A percentile compares a stretch with the other conserved stretches of the same genome.
Evolutionary conservation across 2,329 filamentous ascomycete species (phyloP).

Genomic region (Phaeosphaeria sp.): DNA sequence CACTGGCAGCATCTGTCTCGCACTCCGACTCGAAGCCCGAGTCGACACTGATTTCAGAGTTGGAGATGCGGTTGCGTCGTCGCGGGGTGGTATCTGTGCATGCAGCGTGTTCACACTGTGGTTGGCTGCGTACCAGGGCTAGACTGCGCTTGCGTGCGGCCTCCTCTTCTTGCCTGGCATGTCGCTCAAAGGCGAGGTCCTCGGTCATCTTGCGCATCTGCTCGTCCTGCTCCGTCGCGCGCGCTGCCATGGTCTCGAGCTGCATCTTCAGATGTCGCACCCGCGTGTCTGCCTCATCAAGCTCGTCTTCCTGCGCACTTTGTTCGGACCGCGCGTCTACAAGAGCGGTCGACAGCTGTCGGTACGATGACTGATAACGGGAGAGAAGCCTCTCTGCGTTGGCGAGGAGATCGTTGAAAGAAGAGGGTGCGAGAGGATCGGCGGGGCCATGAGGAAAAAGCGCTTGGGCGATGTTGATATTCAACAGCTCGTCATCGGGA

Average conservation of each 20-base stretch:
- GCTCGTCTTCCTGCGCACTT: slow-evolving; percentile 65
- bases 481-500: slow-evolving; percentile 58
- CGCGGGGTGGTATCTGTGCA: slow-evolving; percentile 24
- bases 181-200: slow-evolving; percentile 44
- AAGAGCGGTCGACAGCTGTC: slow-evolving; percentile 50
- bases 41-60: slow-evolving; percentile 53
- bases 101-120: slow-evolving; percentile 22
- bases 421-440: slow-evolving; percentile 58
- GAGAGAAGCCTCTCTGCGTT: slow-evolving; percentile 64
- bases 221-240: slow-evolving; percentile 62
- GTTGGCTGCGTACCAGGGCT: slow-evolving; percentile 32
- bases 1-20: slow-evolving; percentile 57
- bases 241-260: slow-evolving; percentile 65
- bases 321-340: slow-evolving; percentile 62
- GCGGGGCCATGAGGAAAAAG: slow-evolving; percentile 61
- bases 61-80: slow-evolving; percentile 43
- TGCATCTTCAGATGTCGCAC: slow-evolving; percentile 66
- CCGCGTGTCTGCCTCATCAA: slow-evolving; percentile 66
- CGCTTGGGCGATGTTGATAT: slow-evolving; percentile 60
- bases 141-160: slow-evolving; percentile 41
- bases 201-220: slow-evolving; percentile 54
- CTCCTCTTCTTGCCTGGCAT: slow-evolving; percentile 43
- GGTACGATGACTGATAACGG: slow-evolving; percentile 64
- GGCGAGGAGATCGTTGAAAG: slow-evolving; percentile 63
- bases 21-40: slow-evolving; percentile 67